Evolutionary conservation across 2,329 filamentous ascomycete species (phyloP), one percentile per base, ranked within the genome.

Genomic region (Pyrenophora teres): DNA sequence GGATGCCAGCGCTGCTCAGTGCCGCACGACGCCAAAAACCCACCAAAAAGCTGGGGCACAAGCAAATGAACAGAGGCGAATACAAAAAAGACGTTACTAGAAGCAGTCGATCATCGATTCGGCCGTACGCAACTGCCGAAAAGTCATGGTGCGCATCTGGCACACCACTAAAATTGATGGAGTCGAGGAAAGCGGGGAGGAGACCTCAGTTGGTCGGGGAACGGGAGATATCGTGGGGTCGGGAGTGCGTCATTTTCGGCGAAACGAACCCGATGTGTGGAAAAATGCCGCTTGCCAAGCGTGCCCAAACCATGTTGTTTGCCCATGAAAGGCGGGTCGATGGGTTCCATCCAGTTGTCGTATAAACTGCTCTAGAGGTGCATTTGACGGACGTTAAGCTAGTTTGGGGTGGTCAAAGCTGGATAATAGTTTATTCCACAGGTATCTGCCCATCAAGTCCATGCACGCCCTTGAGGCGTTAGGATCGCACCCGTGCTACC

Each of bases 231-330:
- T 27, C 25, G 6, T 27, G 25, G 25, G 25, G 25, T 27, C 25
- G 25, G 25, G 25, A 27, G 25, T 49, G 40, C 52, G 40, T 47
- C 49, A 52, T 52, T 40, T 36, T 39, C 39, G 49, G 49, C 18
- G 4, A 37, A 23, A 21, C 40, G 30, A 18, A 30, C 36, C 48
- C 48, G 43, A 48, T 10, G 23, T 15, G 41, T 42, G 52, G 35
- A 54, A 21, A 27, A 35, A 12, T 15, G 40, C 40, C 40, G 43
- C 42, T 27, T 15, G 15, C 15, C 15, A 15, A n/a, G 6, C 10
- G 8, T 3, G n/a, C 18, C 15, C 15, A 15, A 15, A 15, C 15
- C 15, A 15, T 15, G 15, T 15, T 15, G 15, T 15, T 1, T 15
- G 15, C 15, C 2, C 16, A 27, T 27, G 25, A 27, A 27, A 27